These are phyloP conservation scores for Xylariomycetidae sp. DNA, from an alignment of 2,329 filamentous ascomycete genomes.

Conservation along the genomic window DNA sequence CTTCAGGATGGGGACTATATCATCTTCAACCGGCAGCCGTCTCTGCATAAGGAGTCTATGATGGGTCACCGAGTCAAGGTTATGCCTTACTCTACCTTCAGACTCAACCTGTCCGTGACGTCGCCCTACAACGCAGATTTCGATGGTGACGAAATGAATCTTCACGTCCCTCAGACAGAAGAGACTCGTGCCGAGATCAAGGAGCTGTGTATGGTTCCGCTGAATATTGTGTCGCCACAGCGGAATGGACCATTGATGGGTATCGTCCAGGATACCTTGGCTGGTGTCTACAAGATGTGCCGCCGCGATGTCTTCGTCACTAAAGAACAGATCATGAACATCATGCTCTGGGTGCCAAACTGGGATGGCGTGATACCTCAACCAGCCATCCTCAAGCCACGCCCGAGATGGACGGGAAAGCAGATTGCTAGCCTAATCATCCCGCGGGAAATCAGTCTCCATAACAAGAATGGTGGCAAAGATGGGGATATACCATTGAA, in stretches of 20 bases:
- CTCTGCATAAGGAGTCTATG: conserved; percentile 99
- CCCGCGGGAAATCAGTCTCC: conserved; percentile 78
- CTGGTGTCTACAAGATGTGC: conserved; percentile 95
- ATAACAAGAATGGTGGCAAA: conserved; percentile 59
- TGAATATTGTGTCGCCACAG: conserved; percentile 97
- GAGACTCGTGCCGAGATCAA: conserved; percentile 93
- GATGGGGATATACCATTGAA: conserved; percentile 54
- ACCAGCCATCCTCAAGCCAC: conserved; percentile 90
- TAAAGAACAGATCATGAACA: conserved; percentile 91
- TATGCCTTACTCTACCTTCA: conserved; percentile 99
- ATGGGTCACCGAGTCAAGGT: conserved; percentile 98
- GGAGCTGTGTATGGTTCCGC: conserved; percentile 93
- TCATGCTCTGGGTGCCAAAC: conserved; percentile 94
- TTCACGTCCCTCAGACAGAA: conserved; percentile 97
- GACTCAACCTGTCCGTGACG: conserved; percentile 94
- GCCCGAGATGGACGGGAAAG: conserved; percentile 95
- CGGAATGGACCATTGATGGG: conserved; percentile 97
- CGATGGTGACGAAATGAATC: conserved; percentile 99
- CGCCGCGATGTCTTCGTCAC: conserved; percentile 87
- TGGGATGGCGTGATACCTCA: conserved; percentile 95
- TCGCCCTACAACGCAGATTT: conserved; percentile 99
- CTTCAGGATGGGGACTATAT: conserved; percentile 95
- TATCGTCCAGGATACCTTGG: conserved; percentile 97
- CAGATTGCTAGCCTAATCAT: conserved; percentile 94
- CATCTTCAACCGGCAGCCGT: conserved; percentile 99